A percentile compares a stretch with the other conserved stretches of the same genome.
phyloP scores from a whole-genome alignment of 352 stramenopile genomes.

The Globisporangium heterothallicum region DNA sequence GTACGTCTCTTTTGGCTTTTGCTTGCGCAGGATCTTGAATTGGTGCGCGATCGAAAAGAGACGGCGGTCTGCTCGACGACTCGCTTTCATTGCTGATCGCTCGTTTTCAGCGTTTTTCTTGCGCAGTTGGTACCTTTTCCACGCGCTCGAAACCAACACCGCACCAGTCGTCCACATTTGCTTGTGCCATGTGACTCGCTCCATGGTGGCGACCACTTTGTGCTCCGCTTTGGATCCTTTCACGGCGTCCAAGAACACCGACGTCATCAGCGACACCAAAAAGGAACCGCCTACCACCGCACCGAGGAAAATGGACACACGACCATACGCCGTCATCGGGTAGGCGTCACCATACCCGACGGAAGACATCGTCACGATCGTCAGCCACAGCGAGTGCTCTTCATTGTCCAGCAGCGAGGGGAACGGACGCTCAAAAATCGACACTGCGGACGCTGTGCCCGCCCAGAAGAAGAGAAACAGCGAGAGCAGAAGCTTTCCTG shows the following conservation, averaged over 20 bases:
- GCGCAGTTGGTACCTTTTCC: constrained; percentile 16
- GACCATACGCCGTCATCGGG: constrained; percentile 40
- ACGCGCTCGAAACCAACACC: constrained; percentile 34
- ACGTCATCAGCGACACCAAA: constrained; percentile 58
- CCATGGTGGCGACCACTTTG: constrained; percentile 35
- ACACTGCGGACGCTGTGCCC: constrained; percentile 40
- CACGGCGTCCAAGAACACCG: constrained; percentile 52
- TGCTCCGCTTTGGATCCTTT: constrained; percentile 56
- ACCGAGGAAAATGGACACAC: constrained; percentile 38
- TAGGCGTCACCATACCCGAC: constrained; percentile 62
- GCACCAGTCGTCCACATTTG: constrained; percentile 21
- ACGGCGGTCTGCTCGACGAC: background rate
- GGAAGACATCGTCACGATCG: constrained; percentile 53
- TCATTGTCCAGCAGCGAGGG: constrained; percentile 50
- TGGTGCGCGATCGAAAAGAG: constrained; percentile 19
- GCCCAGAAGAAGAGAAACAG: constrained; percentile 46
- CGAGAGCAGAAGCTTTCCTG: constrained; percentile 28
- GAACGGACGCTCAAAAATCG: constrained; percentile 56
- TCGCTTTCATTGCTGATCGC: too few species aligned
- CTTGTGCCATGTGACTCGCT: constrained; percentile 35
- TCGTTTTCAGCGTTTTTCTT: background rate
- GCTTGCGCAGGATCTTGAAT: constrained; percentile 27
- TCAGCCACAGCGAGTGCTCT: constrained; percentile 56
- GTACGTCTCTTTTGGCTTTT: constrained; percentile 20
- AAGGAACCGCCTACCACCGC: constrained; percentile 45